phyloP scores from a whole-genome alignment of 192 early-diverging fungal genomes.

The Entrophospora sp. region DNA sequence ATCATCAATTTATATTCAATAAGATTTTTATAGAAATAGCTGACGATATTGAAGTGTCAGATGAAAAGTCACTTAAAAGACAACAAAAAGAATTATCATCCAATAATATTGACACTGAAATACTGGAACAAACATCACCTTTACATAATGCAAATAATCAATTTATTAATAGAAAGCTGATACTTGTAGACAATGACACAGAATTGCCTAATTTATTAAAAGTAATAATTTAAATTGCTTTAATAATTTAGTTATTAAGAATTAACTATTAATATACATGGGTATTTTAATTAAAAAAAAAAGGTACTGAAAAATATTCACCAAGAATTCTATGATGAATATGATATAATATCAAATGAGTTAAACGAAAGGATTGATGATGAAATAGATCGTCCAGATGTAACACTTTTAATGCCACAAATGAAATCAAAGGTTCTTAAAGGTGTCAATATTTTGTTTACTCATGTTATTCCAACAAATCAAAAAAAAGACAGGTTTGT shows the following conservation, averaged over 20 bases:
- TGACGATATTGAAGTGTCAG: too few relatives aligned
- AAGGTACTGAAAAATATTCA: conserved; percentile 62
- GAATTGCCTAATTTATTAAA: background rate
- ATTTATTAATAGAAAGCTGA: background rate
- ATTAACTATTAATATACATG: too few relatives aligned
- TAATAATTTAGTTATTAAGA: too few relatives aligned
- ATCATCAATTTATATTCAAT: too few relatives aligned
- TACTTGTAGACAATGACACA: background rate
- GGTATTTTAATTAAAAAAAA: background rate
- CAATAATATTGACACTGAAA: too few relatives aligned
- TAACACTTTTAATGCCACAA: conserved; percentile 23
- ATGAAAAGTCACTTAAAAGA: too few relatives aligned
- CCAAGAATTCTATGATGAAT: conserved; percentile 51
- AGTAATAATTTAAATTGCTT: background rate
- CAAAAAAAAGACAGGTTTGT: conserved; percentile 26
- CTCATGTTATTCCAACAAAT: conserved; percentile 67
- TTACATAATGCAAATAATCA: background rate
- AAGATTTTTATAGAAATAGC: too few relatives aligned
- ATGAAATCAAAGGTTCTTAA: conserved; percentile 56
- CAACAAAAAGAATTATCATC: too few relatives aligned
- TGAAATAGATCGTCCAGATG: conserved; percentile 24
- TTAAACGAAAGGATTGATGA: background rate
- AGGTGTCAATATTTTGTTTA: conserved; percentile 69
- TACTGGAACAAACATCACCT: background rate
- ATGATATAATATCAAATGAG: conserved; percentile 20